Evolutionary conservation across 179 eudicot genomes (phyloP), one percentile per base, ranked within the genome.

Genomic region (Camellia oleifera): DNA sequence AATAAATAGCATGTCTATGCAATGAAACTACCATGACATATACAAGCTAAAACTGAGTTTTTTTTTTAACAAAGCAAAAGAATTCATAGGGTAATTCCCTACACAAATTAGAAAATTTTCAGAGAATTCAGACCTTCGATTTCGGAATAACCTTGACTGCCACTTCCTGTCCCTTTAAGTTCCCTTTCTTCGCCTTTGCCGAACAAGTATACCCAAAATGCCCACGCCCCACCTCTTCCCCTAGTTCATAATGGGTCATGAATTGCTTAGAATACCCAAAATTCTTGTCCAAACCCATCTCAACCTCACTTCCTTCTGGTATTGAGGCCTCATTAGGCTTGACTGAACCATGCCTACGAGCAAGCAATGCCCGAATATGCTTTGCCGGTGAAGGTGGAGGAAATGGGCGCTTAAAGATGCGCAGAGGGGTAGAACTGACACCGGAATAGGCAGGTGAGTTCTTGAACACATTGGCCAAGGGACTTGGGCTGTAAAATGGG

Each of bases 311-410:
- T 65, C 97, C 98, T 84, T 95, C 99, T 52, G 98, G 99, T 72
- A 95, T 95, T 18, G 95, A 86, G 74, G 90, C 98, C 83, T 87
- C 97, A 80, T 90, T 95, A 74, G 95, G 97, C 91, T 92, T 95
- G 6, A 93, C 90, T 9, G 97, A 94, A 72, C 98, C 98, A 54
- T 94, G 97, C 79, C 99, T 81, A 44, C 99, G 90, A 7, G 97
- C 96, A n/a, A 96, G 87, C 83, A 96, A 87, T 0, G 99, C 97
- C 77, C 92, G 85, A 56, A 96, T 96, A 78, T 96, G 99, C 81
- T 96, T 96, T 0, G 99, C 99, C 46, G 99, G 99, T 0, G 99
- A 96, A 8, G 99, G 98, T 0, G 99, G 98, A 1, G 98, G 98
- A 73, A 94, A 95, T 26, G 98, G 97, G 20, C 92, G 89, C 80